Percentiles rank a stretch among this genome's conserved stretches.
phyloP scores from a whole-genome alignment of 176 grass and related monocot species.

The Lolium multiflorum region DNA sequence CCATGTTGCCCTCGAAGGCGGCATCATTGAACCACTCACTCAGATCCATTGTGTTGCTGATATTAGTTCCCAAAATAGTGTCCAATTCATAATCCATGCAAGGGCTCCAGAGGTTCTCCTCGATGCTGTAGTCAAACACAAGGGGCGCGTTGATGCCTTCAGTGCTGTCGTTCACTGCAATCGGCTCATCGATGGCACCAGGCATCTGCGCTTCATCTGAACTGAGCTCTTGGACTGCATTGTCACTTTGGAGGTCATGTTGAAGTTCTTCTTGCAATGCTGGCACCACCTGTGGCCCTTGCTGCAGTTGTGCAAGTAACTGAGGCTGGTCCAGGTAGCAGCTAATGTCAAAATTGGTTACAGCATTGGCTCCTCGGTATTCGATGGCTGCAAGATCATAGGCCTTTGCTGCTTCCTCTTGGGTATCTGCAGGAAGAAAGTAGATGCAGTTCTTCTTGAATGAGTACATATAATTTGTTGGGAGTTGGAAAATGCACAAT shows the following conservation, averaged over 20 bases:
- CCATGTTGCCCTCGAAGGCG: constrained; percentile 50
- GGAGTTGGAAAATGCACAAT: not conserved
- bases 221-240: constrained; percentile 27
- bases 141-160: not conserved
- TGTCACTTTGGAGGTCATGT: constrained; percentile 23
- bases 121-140: not conserved
- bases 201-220: constrained; percentile 20
- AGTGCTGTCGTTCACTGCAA: not conserved
- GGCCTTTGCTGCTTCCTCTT: constrained; percentile 94
- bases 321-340: constrained; percentile 63
- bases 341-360: constrained; percentile 90
- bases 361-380: constrained; percentile 73
- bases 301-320: constrained; percentile 41
- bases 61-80: not conserved
- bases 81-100: constrained; percentile 59
- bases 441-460: not conserved
- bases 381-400: constrained; percentile 97
- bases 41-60: constrained; percentile 35
- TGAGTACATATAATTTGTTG: not conserved
- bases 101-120: constrained; percentile 54
- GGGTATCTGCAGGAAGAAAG: constrained; percentile 59
- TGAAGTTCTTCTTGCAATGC: constrained; percentile 49
- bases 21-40: constrained; percentile 41
- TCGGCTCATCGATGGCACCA: not conserved
- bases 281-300: constrained; percentile 48